phyloP scores from a whole-genome alignment of 176 grass and related monocot genomes.

The Zea luxurians region DNA sequence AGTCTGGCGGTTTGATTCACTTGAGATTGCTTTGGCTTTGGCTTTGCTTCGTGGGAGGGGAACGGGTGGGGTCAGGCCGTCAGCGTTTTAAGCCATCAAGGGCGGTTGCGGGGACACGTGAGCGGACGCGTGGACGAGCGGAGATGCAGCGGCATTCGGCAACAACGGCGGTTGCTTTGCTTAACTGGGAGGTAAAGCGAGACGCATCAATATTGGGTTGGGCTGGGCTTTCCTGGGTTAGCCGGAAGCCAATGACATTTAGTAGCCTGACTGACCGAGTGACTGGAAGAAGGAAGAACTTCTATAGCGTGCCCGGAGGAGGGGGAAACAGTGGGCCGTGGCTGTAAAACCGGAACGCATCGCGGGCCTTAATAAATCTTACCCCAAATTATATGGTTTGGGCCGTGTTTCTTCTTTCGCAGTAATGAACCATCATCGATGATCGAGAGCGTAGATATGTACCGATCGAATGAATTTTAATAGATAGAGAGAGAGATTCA shows the following conservation, averaged over 20 bases:
- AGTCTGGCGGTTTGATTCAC: background rate
- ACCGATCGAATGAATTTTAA: too few relatives aligned
- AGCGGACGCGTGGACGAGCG: conserved; percentile 7
- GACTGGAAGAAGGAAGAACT: too few relatives aligned
- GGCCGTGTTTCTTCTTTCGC: background rate
- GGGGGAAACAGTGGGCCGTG: background rate
- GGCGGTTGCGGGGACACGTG: conserved; percentile 33
- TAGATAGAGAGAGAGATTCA: too few relatives aligned
- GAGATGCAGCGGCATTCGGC: background rate
- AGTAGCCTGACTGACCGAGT: background rate
- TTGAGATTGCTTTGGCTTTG: background rate
- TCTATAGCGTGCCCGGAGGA: background rate
- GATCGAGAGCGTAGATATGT: too few relatives aligned
- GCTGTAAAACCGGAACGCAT: background rate
- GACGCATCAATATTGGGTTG: background rate
- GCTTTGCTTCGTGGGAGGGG: conserved; percentile 25
- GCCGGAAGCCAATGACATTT: background rate
- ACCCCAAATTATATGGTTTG: background rate
- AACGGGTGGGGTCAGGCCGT: background rate
- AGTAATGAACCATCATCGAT: background rate
- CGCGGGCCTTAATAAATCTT: background rate
- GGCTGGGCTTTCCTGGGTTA: background rate
- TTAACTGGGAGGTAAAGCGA: conserved; percentile 7
- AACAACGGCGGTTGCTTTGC: conserved; percentile 14
- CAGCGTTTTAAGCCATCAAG: background rate